These are phyloP conservation scores for Candida sanyaensis DNA, from an alignment of 1,139 yeast genomes.

Conservation along the genomic window DNA sequence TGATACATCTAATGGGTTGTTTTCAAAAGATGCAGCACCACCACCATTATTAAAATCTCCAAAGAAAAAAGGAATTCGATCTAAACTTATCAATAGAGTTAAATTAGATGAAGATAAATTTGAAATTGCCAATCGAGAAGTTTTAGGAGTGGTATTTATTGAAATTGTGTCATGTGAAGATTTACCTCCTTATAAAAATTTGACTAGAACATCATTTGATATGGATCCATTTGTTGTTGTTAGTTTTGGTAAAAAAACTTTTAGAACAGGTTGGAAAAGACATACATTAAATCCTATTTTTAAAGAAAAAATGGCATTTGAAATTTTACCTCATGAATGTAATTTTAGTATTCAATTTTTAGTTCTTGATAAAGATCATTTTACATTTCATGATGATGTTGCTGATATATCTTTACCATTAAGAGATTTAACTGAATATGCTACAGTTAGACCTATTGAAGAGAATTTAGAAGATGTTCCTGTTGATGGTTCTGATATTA, in stretches of 20 bases:
- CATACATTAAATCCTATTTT: constrained; percentile 84
- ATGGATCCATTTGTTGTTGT: constrained; percentile 97
- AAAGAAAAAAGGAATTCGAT: constrained; percentile 7
- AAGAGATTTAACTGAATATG: constrained; percentile 39
- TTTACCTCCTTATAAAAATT: constrained; percentile 64
- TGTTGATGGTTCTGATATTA: background rate
- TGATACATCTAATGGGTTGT: constrained; percentile 9
- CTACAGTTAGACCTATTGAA: constrained; percentile 11
- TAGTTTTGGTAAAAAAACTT: constrained; percentile 86
- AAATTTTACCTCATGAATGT: constrained; percentile 66
- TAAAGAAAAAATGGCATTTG: constrained; percentile 80
- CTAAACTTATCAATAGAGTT: constrained; percentile 12
- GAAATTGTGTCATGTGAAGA: constrained; percentile 75
- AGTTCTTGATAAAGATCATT: constrained; percentile 80
- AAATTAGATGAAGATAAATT: constrained; percentile 18
- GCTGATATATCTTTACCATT: constrained; percentile 63
- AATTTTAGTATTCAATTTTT: constrained; percentile 67
- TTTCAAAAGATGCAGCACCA: constrained; percentile 2
- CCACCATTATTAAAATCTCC: background rate
- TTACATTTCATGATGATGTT: constrained; percentile 81
- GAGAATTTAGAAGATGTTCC: background rate
- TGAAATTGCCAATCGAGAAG: constrained; percentile 41
- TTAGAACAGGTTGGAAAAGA: constrained; percentile 81
- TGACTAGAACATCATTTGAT: constrained; percentile 75
- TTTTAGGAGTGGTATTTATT: constrained; percentile 72